phyloP scores from a whole-genome alignment of 2,329 filamentous ascomycete species.

The Stagonosporopsis chrysanthemi region DNA sequence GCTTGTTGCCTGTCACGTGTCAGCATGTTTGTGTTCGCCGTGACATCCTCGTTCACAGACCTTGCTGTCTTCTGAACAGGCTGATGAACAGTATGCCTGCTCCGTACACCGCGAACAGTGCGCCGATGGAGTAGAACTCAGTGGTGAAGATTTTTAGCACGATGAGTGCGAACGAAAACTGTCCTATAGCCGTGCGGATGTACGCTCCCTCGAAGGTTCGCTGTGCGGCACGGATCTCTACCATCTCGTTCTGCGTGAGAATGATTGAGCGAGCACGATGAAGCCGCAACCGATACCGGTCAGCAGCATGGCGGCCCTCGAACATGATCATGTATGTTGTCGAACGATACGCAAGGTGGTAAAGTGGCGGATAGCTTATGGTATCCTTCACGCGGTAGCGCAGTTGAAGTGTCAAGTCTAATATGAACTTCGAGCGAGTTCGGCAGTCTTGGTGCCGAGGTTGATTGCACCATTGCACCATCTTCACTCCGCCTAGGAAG shows the following conservation, averaged over 20 bases:
- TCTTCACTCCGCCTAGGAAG: background rate
- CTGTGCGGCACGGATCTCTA: slow-evolving; percentile 93
- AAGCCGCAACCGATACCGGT: slow-evolving; percentile 78
- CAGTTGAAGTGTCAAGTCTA: slow-evolving; percentile 5
- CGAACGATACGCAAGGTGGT: background rate
- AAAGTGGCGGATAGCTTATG: no score
- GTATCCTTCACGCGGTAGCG: background rate
- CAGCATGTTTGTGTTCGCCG: slow-evolving; percentile 13
- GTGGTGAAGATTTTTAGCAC: slow-evolving; percentile 96
- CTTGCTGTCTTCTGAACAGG: slow-evolving; percentile 85
- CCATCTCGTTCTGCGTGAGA: slow-evolving; percentile 82
- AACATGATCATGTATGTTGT: slow-evolving; percentile 5
- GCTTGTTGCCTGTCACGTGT: slow-evolving; percentile 69
- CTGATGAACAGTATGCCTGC: slow-evolving; percentile 83
- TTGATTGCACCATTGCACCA: slow-evolving; percentile 8
- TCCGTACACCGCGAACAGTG: slow-evolving; percentile 91
- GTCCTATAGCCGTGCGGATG: slow-evolving; percentile 89
- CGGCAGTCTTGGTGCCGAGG: slow-evolving; percentile 16
- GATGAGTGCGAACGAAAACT: slow-evolving; percentile 94
- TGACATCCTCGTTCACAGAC: slow-evolving; percentile 22
- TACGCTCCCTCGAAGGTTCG: slow-evolving; percentile 98
- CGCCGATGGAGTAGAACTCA: slow-evolving; percentile 97
- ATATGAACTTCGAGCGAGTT: slow-evolving; percentile 13
- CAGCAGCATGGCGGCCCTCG: slow-evolving; percentile 67
- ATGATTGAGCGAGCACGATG: slow-evolving; percentile 86